Conservation (phyloP, 495 filamentous ascomycete genomes). For the Clavariopsis aquatica region DNA sequence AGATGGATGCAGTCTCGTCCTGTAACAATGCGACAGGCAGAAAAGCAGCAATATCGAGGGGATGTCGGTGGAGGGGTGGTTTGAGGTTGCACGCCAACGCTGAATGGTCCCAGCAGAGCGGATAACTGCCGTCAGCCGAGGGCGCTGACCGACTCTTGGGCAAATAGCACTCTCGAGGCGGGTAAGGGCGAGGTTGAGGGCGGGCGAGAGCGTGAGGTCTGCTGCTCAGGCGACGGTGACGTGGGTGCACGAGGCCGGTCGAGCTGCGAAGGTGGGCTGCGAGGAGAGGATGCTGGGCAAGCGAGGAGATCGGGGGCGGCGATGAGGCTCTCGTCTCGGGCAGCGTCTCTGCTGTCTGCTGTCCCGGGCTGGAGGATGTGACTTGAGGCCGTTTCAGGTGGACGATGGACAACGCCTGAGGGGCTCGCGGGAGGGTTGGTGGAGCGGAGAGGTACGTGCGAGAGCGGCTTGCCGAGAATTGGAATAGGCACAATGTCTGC, state of each 20-base stretch:
- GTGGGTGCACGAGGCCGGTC: slow-evolving; percentile 7
- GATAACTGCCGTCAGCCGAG: slow-evolving; percentile 32
- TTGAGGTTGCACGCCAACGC: slow-evolving; percentile 21
- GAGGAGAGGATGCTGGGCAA: slow-evolving; percentile 5
- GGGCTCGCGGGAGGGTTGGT: slow-evolving; percentile 6
- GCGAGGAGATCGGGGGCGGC: neutral
- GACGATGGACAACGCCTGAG: neutral
- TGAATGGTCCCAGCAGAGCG: slow-evolving; percentile 29
- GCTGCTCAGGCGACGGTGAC: slow-evolving; percentile 20
- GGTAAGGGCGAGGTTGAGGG: neutral
- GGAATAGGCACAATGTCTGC: slow-evolving; percentile 21
- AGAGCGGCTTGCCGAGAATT: slow-evolving; percentile 27
- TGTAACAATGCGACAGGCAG: slow-evolving; percentile 19
- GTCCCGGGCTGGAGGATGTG: neutral
- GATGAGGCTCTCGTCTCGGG: neutral
- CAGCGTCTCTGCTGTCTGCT: neutral
- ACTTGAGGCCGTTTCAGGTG: slow-evolving; percentile 20
- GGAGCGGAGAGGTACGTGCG: slow-evolving; percentile 28
- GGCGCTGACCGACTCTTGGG: slow-evolving; percentile 30
- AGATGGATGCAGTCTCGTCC: slow-evolving; percentile 5
- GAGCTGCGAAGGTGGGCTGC: slow-evolving; percentile 10
- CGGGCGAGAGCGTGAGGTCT: neutral
- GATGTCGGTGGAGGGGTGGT: slow-evolving; percentile 14
- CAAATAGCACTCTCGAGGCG: neutral
- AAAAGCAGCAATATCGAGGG: slow-evolving; percentile 11